These are phyloP conservation scores for Paulownia fortunei DNA, from an alignment of 257 asterid genomes.

Conservation along the genomic window DNA sequence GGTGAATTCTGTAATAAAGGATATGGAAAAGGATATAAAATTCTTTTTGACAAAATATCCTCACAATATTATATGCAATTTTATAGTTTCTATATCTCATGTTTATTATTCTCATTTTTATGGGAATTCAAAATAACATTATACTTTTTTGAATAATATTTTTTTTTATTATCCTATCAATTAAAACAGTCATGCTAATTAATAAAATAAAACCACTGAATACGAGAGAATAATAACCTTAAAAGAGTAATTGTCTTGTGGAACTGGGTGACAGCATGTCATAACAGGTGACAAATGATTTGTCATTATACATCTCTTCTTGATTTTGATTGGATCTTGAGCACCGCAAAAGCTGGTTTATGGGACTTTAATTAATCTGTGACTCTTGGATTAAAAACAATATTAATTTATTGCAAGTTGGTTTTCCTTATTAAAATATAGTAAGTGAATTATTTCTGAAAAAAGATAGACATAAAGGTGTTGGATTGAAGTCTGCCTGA, in stretches of 20 bases:
- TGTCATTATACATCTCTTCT: background rate
- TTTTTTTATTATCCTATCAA: too few relatives aligned
- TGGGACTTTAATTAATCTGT: background rate
- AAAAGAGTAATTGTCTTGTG: background rate
- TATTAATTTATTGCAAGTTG: slow-evolving; percentile 14
- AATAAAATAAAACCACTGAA: too few relatives aligned
- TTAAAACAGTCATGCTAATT: too few relatives aligned
- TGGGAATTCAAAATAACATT: too few relatives aligned
- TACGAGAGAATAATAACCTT: too few relatives aligned
- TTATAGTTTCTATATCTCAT: background rate
- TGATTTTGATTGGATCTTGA: slow-evolving; percentile 24
- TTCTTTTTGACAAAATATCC: slow-evolving; percentile 10
- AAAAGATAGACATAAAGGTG: background rate
- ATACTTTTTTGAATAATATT: too few relatives aligned
- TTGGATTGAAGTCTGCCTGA: background rate
- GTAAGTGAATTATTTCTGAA: background rate
- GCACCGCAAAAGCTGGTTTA: slow-evolving; percentile 8
- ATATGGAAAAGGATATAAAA: slow-evolving; percentile 2
- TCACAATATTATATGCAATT: background rate
- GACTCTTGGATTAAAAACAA: background rate
- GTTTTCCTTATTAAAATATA: background rate
- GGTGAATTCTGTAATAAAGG: background rate
- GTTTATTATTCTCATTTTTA: too few relatives aligned
- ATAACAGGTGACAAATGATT: slow-evolving; percentile 14
- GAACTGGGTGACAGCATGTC: background rate